Evolutionary conservation across 73 alveolate genomes (phyloP).

Genomic region (Stentor roeselii): DNA sequence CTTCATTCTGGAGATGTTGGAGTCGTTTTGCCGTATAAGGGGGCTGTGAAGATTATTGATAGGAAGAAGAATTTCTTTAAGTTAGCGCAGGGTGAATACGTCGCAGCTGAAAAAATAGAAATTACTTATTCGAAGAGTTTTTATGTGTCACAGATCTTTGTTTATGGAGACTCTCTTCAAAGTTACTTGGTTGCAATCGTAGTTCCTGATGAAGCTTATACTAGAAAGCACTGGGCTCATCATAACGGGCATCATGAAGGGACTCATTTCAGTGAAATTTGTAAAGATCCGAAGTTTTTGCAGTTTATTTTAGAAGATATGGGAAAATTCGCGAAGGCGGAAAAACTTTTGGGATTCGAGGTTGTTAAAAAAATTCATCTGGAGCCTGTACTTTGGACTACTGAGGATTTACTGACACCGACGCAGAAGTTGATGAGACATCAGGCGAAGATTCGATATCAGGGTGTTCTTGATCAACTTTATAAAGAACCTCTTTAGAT

Average conservation of each 20-base stretch:
- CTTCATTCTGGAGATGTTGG: constrained; percentile 97
- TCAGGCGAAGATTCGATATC: too few relatives aligned
- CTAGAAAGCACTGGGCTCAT: too few relatives aligned
- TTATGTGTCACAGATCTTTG: constrained; percentile 72
- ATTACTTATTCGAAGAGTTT: constrained; percentile 58
- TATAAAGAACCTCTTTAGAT: too few relatives aligned
- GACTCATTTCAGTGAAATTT: too few relatives aligned
- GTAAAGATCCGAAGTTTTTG: constrained; percentile 25
- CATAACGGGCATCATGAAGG: constrained; percentile 35
- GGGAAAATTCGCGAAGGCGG: constrained; percentile 42
- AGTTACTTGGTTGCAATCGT: constrained; percentile 65
- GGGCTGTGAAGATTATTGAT: constrained; percentile 82
- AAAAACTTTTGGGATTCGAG: constrained; percentile 77
- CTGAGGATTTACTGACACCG: too few relatives aligned
- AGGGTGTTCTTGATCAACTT: too few relatives aligned
- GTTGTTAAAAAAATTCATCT: constrained; percentile 62
- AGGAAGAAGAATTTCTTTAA: constrained; percentile 96
- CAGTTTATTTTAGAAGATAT: constrained; percentile 39
- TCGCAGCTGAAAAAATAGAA: constrained; percentile 97
- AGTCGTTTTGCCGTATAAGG: constrained; percentile 46
- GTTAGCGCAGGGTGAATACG: constrained; percentile 93
- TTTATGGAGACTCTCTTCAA: constrained; percentile 90
- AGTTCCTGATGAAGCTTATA: constrained; percentile 77
- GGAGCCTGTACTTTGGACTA: too few relatives aligned
- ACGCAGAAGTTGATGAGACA: too few relatives aligned